These are phyloP conservation scores for Cyberlindnera saturnus DNA, from an alignment of 805 yeast genomes.

Conservation along the genomic window DNA sequence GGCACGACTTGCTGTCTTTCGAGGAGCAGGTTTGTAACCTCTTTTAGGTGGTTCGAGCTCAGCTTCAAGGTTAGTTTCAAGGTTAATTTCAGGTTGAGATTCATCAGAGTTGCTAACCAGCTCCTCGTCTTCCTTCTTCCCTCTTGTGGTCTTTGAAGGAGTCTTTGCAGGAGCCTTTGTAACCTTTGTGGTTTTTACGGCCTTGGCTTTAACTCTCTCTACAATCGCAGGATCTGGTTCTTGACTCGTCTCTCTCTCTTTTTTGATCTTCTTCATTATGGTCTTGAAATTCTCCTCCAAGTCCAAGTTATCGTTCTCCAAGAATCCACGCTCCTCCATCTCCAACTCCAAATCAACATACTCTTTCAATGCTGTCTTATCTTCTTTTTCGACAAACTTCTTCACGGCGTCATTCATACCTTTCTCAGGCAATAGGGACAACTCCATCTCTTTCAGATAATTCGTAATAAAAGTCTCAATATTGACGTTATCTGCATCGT, in stretches of 20 bases:
- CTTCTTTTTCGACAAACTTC: slow-evolving; percentile 75
- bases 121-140: not conserved
- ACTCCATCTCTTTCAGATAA: slow-evolving; percentile 53
- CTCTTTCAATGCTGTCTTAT: slow-evolving; percentile 61
- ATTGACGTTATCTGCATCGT: slow-evolving; percentile 36
- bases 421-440: slow-evolving; percentile 65
- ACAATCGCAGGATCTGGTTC: not conserved
- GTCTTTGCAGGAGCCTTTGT: not conserved
- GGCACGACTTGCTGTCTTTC: not conserved
- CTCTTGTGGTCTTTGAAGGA: not conserved
- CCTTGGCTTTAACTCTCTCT: not conserved
- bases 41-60: not conserved
- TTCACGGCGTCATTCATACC: slow-evolving; percentile 72
- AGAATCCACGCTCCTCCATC: slow-evolving; percentile 15
- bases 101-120: not conserved
- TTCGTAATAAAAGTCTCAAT: slow-evolving; percentile 60
- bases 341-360: slow-evolving; percentile 47
- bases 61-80: too few species aligned
- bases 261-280: slow-evolving; percentile 37
- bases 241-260: slow-evolving; percentile 19
- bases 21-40: not conserved
- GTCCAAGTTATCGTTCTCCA: slow-evolving; percentile 36
- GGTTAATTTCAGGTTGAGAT: too few species aligned
- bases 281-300: slow-evolving; percentile 35
- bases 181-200: not conserved